phyloP scores from a whole-genome alignment of 306 rosid genomes.

The Senna tora region DNA sequence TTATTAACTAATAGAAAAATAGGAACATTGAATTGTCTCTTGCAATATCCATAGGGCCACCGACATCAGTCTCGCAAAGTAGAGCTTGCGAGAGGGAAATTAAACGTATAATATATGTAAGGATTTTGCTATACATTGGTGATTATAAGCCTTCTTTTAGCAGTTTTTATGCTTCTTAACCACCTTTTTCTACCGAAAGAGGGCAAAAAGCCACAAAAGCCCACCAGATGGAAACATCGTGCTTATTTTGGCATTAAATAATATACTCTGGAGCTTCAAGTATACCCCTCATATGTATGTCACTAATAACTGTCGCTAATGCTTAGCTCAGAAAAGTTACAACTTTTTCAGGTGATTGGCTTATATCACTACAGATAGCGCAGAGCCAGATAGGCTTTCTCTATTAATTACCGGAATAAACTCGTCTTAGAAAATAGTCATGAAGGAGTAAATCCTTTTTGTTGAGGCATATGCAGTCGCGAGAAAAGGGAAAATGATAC shows the following conservation, averaged over 20 bases:
- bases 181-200: neutral
- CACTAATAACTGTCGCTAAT: neutral
- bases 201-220: neutral
- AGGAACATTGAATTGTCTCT: neutral
- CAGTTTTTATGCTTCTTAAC: conserved; percentile 13
- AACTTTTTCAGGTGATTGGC: conserved; percentile 15
- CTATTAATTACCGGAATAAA: too few species aligned
- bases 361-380: too few species aligned
- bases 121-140: neutral
- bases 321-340: conserved; percentile 1
- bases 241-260: conserved; percentile 33
- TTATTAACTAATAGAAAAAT: neutral
- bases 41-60: neutral
- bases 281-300: conserved; percentile 3
- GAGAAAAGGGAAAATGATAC: conserved; percentile 34
- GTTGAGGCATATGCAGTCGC: conserved; percentile 43
- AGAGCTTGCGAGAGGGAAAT: neutral
- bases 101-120: neutral
- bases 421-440: conserved; percentile 43
- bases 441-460: conserved; percentile 26
- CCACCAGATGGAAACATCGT: conserved; percentile 22
- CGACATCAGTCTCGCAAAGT: neutral
- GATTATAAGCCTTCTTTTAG: conserved; percentile 5
- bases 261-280: conserved; percentile 20
- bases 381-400: neutral